Evolutionary conservation across 805 yeast species (phyloP).

Genomic region (Metschnikowia noctiluminum): DNA sequence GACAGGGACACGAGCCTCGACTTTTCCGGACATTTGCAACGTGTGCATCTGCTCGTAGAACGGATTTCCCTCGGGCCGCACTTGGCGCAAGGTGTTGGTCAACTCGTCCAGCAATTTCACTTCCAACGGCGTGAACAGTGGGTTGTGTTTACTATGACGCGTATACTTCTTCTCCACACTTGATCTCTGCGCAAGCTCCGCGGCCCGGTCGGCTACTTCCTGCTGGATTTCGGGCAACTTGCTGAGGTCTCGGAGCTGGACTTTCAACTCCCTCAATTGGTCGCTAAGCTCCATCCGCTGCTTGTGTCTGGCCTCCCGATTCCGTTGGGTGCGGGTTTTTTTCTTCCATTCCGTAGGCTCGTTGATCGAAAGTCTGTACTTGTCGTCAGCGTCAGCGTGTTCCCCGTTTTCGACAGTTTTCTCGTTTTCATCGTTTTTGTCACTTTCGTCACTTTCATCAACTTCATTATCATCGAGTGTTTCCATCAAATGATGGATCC

Average conservation of each 20-base stretch:
- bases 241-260: slow-evolving; percentile 57
- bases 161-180: slow-evolving; percentile 27
- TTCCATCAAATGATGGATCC: slow-evolving; percentile 62
- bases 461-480: slow-evolving; percentile 60
- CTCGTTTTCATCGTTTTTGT: slow-evolving; percentile 31
- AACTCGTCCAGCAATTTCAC: slow-evolving; percentile 88
- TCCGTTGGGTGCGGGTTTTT: slow-evolving; percentile 77
- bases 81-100: slow-evolving; percentile 74
- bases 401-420: slow-evolving; percentile 37
- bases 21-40: slow-evolving; percentile 78
- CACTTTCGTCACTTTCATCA: slow-evolving; percentile 25
- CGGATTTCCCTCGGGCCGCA: slow-evolving; percentile 88
- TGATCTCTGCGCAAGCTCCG: slow-evolving; percentile 20
- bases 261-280: slow-evolving; percentile 57
- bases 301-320: slow-evolving; percentile 60
- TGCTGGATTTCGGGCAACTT: slow-evolving; percentile 25
- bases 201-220: slow-evolving; percentile 30
- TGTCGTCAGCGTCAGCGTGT: slow-evolving; percentile 32
- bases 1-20: slow-evolving; percentile 79
- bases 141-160: slow-evolving; percentile 36
- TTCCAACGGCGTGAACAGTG: slow-evolving; percentile 49
- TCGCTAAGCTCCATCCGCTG: slow-evolving; percentile 53
- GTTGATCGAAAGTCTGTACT: slow-evolving; percentile 61
- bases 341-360: slow-evolving; percentile 63
- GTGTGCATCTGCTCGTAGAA: slow-evolving; percentile 77